Evolutionary conservation across 441 rosid genomes (phyloP), one percentile per base, ranked within the genome.

Genomic region (Cnidoscolus chayamansa): DNA sequence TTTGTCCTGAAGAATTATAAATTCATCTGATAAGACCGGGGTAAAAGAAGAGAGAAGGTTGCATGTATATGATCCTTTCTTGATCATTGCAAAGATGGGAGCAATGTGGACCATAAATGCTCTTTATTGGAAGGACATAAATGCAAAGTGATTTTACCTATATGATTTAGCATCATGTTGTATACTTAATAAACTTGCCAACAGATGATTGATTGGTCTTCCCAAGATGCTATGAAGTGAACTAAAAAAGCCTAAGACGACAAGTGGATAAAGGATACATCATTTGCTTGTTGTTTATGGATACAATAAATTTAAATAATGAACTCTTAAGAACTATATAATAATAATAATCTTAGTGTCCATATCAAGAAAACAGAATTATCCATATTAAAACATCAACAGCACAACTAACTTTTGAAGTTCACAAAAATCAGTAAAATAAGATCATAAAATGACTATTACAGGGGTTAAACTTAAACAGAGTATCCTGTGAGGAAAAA

Each of bases 141-240:
- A 30, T 51, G 56, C 4, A 62, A 10, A 11, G 53, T 48, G 15
- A 50, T 25, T 25, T 31, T 35, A 51, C 61, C 56, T 9, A 63
- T 40, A 49, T 67, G 48, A 70, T 37, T 17, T 47, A 45, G 53
- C 17, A 70, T 70, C 65, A 70, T 47, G 13, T 10, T 43, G 12
- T 8, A 45, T 10, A 20, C 16, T 43, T 51, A 32, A 35, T 31
- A 32, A 57, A 70, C 32, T 48, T 45, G 16, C 19, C 8, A 35
- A 35, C 10, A 13, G 17, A 69, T 37, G 53, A 45, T 57, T 1
- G 19, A 67, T 40, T 5, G 45, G 7, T 7, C 45, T 40, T 40
- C 45, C 45, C 6, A 40, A 40, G 45, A 7, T 3, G 45, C 45
- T 0, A 40, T 7, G 7, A 40, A 40, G 7, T 6, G 25, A 25